These are phyloP conservation scores for Wickerhamomyces queroliae DNA, from an alignment of 805 yeast genomes.

Conservation along the genomic window DNA sequence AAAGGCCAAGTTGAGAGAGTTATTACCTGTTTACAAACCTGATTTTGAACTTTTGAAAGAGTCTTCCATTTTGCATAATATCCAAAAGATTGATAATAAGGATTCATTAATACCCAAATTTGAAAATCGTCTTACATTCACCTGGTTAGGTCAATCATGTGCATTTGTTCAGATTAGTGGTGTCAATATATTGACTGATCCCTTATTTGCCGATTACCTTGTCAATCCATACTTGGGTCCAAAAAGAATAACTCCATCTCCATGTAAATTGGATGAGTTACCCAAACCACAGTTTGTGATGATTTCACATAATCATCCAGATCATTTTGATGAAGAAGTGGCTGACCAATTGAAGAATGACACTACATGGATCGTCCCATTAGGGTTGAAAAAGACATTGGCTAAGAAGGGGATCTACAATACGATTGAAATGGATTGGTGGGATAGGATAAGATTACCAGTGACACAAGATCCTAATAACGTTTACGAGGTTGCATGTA, in stretches of 20 bases:
- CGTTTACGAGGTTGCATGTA: constrained; percentile 73
- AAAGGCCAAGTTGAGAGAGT: constrained; percentile 39
- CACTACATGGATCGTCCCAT: constrained; percentile 81
- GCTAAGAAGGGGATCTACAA: constrained; percentile 53
- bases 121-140: constrained; percentile 50
- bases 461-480: constrained; percentile 29
- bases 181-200: constrained; percentile 80
- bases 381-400: constrained; percentile 62
- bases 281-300: constrained; percentile 67
- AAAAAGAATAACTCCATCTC: constrained; percentile 73
- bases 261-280: constrained; percentile 57
- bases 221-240: constrained; percentile 71
- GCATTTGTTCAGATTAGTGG: constrained; percentile 65
- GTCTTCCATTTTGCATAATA: constrained; percentile 9
- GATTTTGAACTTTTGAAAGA: constrained; percentile 20
- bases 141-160: constrained; percentile 96
- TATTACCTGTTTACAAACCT: constrained; percentile 60
- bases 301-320: constrained; percentile 94
- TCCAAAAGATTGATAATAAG: constrained; percentile 2
- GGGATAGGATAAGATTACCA: constrained; percentile 58
- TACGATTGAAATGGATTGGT: constrained; percentile 84
- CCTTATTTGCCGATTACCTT: constrained; percentile 64
- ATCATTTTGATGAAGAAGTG: constrained; percentile 72
- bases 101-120: constrained; percentile 28
- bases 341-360: constrained; percentile 48